phyloP scores from a whole-genome alignment of 2,329 filamentous ascomycete species.

The Arthrocladium fulminans region DNA sequence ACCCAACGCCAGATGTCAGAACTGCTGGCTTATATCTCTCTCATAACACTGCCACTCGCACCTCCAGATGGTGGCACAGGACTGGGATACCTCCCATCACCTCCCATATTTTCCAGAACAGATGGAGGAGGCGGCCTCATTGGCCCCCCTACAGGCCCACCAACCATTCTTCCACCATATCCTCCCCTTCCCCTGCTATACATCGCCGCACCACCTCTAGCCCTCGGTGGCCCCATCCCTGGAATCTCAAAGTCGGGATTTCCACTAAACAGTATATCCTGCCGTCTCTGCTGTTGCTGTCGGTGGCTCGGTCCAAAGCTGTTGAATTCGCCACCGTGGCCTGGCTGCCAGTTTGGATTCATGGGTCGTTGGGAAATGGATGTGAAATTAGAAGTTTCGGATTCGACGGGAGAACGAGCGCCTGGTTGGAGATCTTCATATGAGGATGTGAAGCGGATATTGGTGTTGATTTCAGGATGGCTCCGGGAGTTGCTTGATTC shows the following conservation, averaged over 20 bases:
- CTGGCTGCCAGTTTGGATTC: slow-evolving; percentile 75
- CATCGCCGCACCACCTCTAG: slow-evolving; percentile 7
- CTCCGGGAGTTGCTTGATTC: slow-evolving; percentile 15
- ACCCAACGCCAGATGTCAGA: too few species aligned
- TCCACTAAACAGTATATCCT: slow-evolving; percentile 64
- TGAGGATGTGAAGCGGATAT: slow-evolving; percentile 25
- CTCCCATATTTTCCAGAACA: slow-evolving; percentile 2
- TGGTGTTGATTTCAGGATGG: background rate
- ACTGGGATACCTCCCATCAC: slow-evolving; percentile 4
- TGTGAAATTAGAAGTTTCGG: slow-evolving; percentile 77
- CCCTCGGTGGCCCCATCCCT: slow-evolving; percentile 22
- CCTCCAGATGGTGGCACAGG: slow-evolving; percentile 3
- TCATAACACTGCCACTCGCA: background rate
- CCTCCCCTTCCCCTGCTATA: slow-evolving; percentile 12
- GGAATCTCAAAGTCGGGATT: slow-evolving; percentile 83
- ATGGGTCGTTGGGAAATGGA: slow-evolving; percentile 80
- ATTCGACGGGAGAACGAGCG: slow-evolving; percentile 63
- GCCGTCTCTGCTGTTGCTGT: slow-evolving; percentile 39
- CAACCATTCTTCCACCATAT: slow-evolving; percentile 12
- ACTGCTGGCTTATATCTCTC: slow-evolving; percentile 2
- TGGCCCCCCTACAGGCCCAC: background rate
- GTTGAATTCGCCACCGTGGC: slow-evolving; percentile 30
- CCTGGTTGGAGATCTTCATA: slow-evolving; percentile 58
- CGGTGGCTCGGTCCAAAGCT: slow-evolving; percentile 31
- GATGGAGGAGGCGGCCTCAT: slow-evolving; percentile 6